Conservation (phyloP, 257 asterid genomes). For the Lycium barbarum region DNA sequence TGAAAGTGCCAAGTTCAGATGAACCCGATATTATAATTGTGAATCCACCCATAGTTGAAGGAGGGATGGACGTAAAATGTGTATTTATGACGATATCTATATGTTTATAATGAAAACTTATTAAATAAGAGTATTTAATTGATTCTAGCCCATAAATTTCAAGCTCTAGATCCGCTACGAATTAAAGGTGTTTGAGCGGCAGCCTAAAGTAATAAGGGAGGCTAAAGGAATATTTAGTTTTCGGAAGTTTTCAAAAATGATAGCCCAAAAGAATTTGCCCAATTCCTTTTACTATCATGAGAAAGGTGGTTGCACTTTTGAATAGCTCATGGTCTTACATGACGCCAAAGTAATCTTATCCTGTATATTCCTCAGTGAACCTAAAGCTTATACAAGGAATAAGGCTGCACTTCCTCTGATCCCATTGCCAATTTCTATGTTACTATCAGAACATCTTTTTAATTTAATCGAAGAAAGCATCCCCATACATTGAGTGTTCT, state of each 20-base stretch:
- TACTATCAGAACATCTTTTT: not conserved
- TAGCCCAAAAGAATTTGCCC: not conserved
- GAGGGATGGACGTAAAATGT: no score
- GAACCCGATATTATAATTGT: no score
- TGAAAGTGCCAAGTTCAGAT: no score
- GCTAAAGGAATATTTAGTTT: not conserved
- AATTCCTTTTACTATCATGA: not conserved
- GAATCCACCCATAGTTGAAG: not conserved
- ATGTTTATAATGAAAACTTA: no score
- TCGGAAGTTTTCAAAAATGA: not conserved
- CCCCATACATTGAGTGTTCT: not conserved
- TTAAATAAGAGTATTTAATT: no score
- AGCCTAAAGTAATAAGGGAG: not conserved
- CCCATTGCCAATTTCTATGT: not conserved
- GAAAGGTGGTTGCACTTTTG: not conserved
- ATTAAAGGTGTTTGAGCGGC: not conserved
- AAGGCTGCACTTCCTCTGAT: not conserved
- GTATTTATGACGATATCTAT: no score
- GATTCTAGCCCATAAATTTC: not conserved
- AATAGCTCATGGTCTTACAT: not conserved
- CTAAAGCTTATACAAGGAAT: not conserved
- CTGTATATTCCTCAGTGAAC: not conserved
- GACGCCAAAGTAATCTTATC: conserved; percentile 14
- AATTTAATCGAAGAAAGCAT: not conserved
- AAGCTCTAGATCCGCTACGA: not conserved